These are phyloP conservation scores for Pilasporangium apinafurcum DNA, from an alignment of 352 stramenopile species.

Conservation along the genomic window DNA sequence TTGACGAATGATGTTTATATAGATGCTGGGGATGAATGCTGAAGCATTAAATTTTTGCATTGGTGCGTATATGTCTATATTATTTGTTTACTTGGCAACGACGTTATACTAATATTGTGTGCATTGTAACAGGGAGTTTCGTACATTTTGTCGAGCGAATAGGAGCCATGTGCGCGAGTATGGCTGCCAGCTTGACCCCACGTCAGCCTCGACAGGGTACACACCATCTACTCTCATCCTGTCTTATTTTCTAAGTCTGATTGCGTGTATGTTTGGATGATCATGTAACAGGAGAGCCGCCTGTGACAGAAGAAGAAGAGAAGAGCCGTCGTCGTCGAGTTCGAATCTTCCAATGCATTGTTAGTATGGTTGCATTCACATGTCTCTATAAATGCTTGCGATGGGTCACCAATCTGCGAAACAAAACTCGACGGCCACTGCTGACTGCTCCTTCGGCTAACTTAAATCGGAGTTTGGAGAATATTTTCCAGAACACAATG, in stretches of 20 bases:
- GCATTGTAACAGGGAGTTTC: slow-evolving; percentile 64
- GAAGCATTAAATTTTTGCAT: slow-evolving; percentile 74
- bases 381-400: slow-evolving; percentile 51
- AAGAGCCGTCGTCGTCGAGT: slow-evolving; percentile 60
- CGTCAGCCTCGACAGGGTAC: slow-evolving; percentile 10
- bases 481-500: slow-evolving; percentile 66
- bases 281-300: slow-evolving; percentile 26
- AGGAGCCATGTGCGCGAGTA: slow-evolving; percentile 62
- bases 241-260: not conserved
- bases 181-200: slow-evolving; percentile 63
- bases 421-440: slow-evolving; percentile 19
- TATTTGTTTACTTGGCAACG: too few species aligned
- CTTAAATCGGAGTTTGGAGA: slow-evolving; percentile 43
- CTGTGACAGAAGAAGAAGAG: slow-evolving; percentile 64
- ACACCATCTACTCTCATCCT: not conserved
- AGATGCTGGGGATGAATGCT: slow-evolving; percentile 73
- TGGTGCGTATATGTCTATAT: too few species aligned
- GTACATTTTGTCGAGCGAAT: slow-evolving; percentile 82
- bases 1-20: not conserved
- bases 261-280: not conserved
- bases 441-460: slow-evolving; percentile 18
- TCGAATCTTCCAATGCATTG: slow-evolving; percentile 74
- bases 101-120: too few species aligned
- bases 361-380: slow-evolving; percentile 47
- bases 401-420: slow-evolving; percentile 46